phyloP scores from a whole-genome alignment of 495 filamentous ascomycete species.

The Diplogelasinospora grovesii region DNA sequence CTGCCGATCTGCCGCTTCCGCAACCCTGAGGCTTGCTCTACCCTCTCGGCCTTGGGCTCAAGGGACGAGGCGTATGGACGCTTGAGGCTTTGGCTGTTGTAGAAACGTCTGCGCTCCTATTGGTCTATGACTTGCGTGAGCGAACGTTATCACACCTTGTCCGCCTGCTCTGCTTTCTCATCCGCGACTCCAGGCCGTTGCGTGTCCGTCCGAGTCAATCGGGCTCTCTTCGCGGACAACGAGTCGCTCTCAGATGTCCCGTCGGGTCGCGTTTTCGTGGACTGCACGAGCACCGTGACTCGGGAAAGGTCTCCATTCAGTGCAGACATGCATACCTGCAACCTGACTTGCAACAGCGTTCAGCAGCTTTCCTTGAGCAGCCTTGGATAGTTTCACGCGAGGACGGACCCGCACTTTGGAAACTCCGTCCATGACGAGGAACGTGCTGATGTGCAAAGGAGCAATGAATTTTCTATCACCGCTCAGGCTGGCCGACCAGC shows the following conservation, averaged over 20 bases:
- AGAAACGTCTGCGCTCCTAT: conserved; percentile 10
- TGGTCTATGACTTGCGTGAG: conserved; percentile 6
- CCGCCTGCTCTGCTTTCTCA: conserved; percentile 14
- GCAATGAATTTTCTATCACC: conserved; percentile 5
- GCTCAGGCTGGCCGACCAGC: conserved; percentile 12
- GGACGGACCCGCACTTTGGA: conserved; percentile 7
- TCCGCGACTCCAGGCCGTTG: conserved; percentile 11
- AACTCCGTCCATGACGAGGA: conserved; percentile 13
- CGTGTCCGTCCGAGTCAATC: conserved; percentile 14
- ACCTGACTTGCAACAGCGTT: conserved; percentile 7
- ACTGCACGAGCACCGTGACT: conserved; percentile 12
- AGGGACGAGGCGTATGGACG: conserved; percentile 12
- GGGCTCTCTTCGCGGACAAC: conserved; percentile 14
- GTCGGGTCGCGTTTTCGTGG: conserved; percentile 13
- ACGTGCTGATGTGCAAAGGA: conserved; percentile 7
- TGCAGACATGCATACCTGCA: conserved; percentile 10
- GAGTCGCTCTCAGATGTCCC: conserved; percentile 10
- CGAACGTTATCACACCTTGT: conserved; percentile 13
- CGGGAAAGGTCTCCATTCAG: conserved; percentile 7
- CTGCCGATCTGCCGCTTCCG: conserved; percentile 2
- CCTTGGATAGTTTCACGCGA: conserved; percentile 8
- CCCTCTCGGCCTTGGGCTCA: background rate
- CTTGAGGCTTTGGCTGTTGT: conserved; percentile 19
- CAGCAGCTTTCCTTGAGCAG: conserved; percentile 8
- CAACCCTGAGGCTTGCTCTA: background rate